Evolutionary conservation across 257 asterid genomes (phyloP).

Genomic region (Gentiana dahurica): DNA sequence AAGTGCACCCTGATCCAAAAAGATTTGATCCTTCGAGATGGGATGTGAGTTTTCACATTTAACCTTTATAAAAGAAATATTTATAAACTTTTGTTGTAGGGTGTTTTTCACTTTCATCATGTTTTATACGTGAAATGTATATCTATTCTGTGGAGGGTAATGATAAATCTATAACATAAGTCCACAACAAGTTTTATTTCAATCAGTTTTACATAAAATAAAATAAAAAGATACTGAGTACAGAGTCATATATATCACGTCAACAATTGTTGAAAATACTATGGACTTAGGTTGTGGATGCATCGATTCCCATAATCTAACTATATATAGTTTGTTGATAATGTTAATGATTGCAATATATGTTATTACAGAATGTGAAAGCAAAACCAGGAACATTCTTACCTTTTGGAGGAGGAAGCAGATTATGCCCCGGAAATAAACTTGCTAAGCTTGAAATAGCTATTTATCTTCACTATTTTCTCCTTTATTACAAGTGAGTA

Average conservation of each 20-base stretch:
- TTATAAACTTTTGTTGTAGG: too few species aligned
- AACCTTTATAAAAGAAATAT: too few species aligned
- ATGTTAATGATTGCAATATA: neutral
- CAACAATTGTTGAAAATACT: too few species aligned
- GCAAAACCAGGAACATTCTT: constrained; percentile 75
- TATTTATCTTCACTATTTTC: constrained; percentile 78
- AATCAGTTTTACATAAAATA: too few species aligned
- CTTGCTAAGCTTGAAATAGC: constrained; percentile 83
- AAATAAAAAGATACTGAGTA: too few species aligned
- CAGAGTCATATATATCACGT: too few species aligned
- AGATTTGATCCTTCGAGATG: constrained; percentile 86
- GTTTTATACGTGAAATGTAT: too few species aligned
- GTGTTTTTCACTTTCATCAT: neutral
- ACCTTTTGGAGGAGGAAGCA: constrained; percentile 84
- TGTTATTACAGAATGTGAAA: constrained; percentile 30
- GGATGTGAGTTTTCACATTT: constrained; percentile 49
- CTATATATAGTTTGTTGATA: too few species aligned
- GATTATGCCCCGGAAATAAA: constrained; percentile 90
- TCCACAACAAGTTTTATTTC: too few species aligned
- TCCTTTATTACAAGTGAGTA: constrained; percentile 58
- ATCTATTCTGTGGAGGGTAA: neutral
- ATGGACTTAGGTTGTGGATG: too few species aligned
- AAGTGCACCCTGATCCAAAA: constrained; percentile 51
- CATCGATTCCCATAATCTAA: too few species aligned
- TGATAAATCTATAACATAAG: too few species aligned